A percentile compares a stretch with the other conserved stretches of the same genome.
Conservation (phyloP, 2,329 filamentous ascomycete species). For the Fusarium marasasianum region DNA sequence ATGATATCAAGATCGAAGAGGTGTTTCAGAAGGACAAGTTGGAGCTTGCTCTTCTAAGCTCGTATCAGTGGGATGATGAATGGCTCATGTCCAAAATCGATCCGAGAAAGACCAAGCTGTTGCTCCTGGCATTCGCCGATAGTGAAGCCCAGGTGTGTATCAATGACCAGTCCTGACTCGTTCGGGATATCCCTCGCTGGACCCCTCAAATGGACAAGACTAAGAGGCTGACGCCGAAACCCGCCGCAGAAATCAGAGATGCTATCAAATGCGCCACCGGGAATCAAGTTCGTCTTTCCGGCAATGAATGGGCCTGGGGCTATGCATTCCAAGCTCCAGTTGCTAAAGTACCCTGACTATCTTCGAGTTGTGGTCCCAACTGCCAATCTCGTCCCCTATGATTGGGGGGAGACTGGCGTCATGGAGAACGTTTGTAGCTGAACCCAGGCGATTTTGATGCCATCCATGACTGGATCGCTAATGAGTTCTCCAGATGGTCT, state of each 20-base stretch:
- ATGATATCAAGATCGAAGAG: constrained; percentile 90
- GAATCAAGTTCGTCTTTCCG: constrained; percentile 81
- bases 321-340: constrained; percentile 96
- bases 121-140: constrained; percentile 66
- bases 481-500: constrained; percentile 69
- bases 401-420: constrained; percentile 86
- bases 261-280: constrained; percentile 58
- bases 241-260: constrained; percentile 56
- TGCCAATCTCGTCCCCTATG: constrained; percentile 84
- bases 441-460: constrained; percentile 21
- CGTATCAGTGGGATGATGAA: constrained; percentile 85
- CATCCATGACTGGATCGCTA: constrained; percentile 25
- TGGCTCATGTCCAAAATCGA: constrained; percentile 82
- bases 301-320: constrained; percentile 76
- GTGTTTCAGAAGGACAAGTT: constrained; percentile 79
- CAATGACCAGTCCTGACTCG: constrained; percentile 9
- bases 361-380: constrained; percentile 86
- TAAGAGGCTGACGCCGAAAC: constrained; percentile 29
- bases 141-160: constrained; percentile 61
- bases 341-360: constrained; percentile 80
- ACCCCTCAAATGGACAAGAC: constrained; percentile 5
- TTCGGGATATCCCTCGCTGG: constrained; percentile 3
- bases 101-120: constrained; percentile 65
- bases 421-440: constrained; percentile 79
- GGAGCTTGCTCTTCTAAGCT: constrained; percentile 82